Percentiles rank a stretch among this genome's conserved stretches.
These are phyloP conservation scores for Tillandsia fasciculata DNA, from an alignment of 176 grass and related monocot genomes.

Conservation along the genomic window DNA sequence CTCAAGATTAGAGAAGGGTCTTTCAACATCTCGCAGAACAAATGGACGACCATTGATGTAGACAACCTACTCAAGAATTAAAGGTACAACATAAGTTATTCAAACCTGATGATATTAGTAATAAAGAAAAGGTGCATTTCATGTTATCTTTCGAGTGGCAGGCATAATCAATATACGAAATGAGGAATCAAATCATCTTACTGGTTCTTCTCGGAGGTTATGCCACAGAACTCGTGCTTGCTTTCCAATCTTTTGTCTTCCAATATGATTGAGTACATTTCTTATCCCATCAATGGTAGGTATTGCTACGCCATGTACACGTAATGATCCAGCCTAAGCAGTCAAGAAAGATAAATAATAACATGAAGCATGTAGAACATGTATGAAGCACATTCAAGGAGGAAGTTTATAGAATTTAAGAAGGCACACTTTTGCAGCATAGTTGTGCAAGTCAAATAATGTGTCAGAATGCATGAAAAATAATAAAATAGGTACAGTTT, in stretches of 20 bases:
- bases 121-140: constrained; percentile 3
- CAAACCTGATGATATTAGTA: neutral
- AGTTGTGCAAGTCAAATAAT: too few relatives aligned
- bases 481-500: too few relatives aligned
- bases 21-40: constrained; percentile 93
- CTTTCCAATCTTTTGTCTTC: constrained; percentile 65
- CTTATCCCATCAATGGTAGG: constrained; percentile 83
- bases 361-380: neutral
- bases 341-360: neutral
- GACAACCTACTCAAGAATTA: constrained; percentile 61
- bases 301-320: constrained; percentile 98
- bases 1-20: constrained; percentile 97
- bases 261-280: constrained; percentile 93
- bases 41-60: constrained; percentile 88
- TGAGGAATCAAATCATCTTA: constrained; percentile 26
- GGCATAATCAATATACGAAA: neutral
- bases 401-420: too few relatives aligned
- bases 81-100: constrained; percentile 20
- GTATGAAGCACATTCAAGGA: neutral
- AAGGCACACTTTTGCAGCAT: too few relatives aligned
- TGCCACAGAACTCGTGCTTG: constrained; percentile 78
- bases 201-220: constrained; percentile 94
- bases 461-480: too few relatives aligned
- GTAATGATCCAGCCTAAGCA: constrained; percentile 70
- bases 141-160: neutral